Evolutionary conservation across 495 filamentous ascomycete species (phyloP), one percentile per base, ranked within the genome.

Genomic region (Penicillium parvum): DNA sequence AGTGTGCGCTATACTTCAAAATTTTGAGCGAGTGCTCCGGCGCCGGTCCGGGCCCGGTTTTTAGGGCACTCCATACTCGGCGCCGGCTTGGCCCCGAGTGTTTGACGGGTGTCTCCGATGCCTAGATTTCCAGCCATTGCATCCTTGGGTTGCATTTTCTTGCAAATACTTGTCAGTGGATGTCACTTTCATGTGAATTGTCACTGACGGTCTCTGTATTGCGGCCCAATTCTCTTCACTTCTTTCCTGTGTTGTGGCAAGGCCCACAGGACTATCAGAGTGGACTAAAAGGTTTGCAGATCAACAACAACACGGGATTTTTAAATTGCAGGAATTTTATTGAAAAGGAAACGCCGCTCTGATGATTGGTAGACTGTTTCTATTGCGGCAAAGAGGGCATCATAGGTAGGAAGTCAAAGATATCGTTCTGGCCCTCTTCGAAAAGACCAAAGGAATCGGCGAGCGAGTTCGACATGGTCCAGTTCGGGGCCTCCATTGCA

Each of bases 361-460:
- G n/a, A n/a, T n/a, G n/a, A n/a, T n/a, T n/a, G n/a, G n/a, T n/a
- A n/a, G n/a, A n/a, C n/a, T n/a, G n/a, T n/a, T 35, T 21, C 35
- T 54, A 64, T 39, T 54, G 50, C 18, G 65, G 62, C 37, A 68
- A 55, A 25, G 59, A 59, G n/a, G 65, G 64, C 64, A 69, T 67
- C 43, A 61, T 61, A 14, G 65, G 67, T 20, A 71, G 48, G 39
- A 71, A 71, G 40, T 71, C 67, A 48, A 71, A 71, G 18, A 71
- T 59, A 35, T 71, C 67, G 33, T 65, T 69, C 42, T 71, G 67
- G 2, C 60, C 67, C 37, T 71, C 67, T 26, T 71, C 67, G 26
- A 71, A 71, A n/a, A 71, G 53, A 9, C 66, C 67, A 40, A 71
- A 71, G 3, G 67, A 71, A 27, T 71, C 65, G 10, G 67, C 65